phyloP scores from a whole-genome alignment of 306 rosid genomes.

The Cicer chorassanicum region DNA sequence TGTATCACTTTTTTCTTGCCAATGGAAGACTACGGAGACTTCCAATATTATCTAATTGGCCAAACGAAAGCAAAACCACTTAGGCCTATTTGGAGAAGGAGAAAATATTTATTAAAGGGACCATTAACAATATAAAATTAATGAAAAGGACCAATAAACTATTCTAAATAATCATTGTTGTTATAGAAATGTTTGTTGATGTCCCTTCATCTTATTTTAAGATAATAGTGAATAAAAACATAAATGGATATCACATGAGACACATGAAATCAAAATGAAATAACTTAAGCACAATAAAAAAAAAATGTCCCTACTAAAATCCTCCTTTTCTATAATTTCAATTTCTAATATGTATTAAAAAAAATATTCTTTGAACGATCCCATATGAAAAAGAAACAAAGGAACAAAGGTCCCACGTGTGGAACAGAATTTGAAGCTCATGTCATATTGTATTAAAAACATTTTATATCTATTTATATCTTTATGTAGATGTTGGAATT shows the following conservation, averaged over 20 bases:
- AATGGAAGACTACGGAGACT: constrained; percentile 26
- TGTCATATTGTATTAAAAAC: constrained; percentile 43
- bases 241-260: constrained; percentile 16
- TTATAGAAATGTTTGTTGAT: not conserved
- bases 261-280: constrained; percentile 36
- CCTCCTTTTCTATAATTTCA: constrained; percentile 26
- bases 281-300: not conserved
- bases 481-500: constrained; percentile 70
- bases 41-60: not conserved
- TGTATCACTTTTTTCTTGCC: constrained; percentile 29
- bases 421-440: constrained; percentile 65
- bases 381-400: constrained; percentile 55
- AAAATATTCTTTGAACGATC: constrained; percentile 61
- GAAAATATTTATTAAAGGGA: not conserved
- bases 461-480: constrained; percentile 52
- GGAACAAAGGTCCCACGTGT: constrained; percentile 84
- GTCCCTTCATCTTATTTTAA: not conserved
- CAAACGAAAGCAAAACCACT: constrained; percentile 46
- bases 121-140: not conserved
- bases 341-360: constrained; percentile 28
- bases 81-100: constrained; percentile 24
- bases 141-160: not conserved
- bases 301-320: constrained; percentile 38
- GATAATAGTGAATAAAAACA: not conserved
- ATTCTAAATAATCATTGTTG: not conserved